Conservation (phyloP, 2,329 filamentous ascomycete genomes). For the Monilinia fructigena region DNA sequence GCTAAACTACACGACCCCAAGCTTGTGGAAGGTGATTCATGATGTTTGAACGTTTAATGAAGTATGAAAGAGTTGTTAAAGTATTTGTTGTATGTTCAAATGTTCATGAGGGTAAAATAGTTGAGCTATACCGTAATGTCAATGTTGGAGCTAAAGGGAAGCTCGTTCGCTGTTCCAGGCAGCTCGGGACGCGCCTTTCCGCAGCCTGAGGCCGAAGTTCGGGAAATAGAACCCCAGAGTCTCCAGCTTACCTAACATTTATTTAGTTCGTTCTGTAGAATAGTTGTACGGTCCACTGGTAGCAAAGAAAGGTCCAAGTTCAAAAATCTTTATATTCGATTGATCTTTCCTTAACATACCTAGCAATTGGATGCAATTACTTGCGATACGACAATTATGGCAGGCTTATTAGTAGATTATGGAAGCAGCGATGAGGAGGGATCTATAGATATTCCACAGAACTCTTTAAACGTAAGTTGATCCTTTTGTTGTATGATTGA, state of each 20-base stretch:
- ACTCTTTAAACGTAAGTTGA: conserved; percentile 30
- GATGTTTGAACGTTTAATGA: conserved; percentile 18
- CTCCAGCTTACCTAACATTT: not conserved
- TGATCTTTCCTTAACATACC: not conserved
- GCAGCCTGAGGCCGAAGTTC: conserved; percentile 19
- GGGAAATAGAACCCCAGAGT: not conserved
- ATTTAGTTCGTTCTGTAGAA: too few relatives aligned
- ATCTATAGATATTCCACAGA: conserved; percentile 28
- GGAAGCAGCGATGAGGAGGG: conserved; percentile 44
- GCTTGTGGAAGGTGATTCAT: conserved; percentile 74
- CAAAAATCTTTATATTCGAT: conserved; percentile 8
- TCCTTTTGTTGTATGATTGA: not conserved
- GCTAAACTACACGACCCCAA: conserved; percentile 65
- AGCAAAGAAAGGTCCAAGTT: not conserved
- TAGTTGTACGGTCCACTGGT: too few relatives aligned
- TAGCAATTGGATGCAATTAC: not conserved
- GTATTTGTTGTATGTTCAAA: conserved; percentile 16
- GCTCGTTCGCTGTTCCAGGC: conserved; percentile 23
- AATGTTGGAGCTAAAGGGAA: conserved; percentile 22
- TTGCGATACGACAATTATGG: conserved; percentile 30
- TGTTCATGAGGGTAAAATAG: conserved; percentile 21
- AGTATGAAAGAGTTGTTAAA: not conserved
- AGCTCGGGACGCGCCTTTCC: conserved; percentile 23
- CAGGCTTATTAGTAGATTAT: conserved; percentile 43
- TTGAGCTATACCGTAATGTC: not conserved